Percentiles rank a stretch among this genome's conserved stretches.
These are phyloP conservation scores for Plasmodium vivax DNA, from an alignment of 169 alveolate genomes.

Conservation along the genomic window DNA sequence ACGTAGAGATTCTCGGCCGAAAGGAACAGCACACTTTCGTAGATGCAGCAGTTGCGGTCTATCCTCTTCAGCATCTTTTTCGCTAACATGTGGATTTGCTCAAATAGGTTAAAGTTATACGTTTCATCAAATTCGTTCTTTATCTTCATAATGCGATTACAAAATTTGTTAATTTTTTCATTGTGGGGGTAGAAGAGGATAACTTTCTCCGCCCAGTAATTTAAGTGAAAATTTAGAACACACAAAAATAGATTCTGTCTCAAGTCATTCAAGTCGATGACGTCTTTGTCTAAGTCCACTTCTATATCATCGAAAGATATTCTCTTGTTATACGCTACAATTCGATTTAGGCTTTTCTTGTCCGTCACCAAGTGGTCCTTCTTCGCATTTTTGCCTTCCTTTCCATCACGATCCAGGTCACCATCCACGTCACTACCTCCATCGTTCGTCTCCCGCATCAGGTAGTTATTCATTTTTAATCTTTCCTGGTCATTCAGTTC, in stretches of 20 bases:
- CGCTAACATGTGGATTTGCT: conserved; percentile 31
- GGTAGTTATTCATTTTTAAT: neutral
- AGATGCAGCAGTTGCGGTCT: conserved; percentile 61
- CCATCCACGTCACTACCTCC: neutral
- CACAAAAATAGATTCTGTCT: conserved; percentile 52
- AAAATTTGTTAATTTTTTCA: conserved; percentile 60
- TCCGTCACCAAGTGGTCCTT: neutral
- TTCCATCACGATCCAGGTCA: neutral
- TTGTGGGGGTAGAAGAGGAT: conserved; percentile 69
- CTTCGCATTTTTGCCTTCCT: neutral
- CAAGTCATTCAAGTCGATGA: conserved; percentile 39
- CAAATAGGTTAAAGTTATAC: conserved; percentile 46
- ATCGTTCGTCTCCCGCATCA: neutral
- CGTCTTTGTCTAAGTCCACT: conserved; percentile 64
- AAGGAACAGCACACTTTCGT: conserved; percentile 70
- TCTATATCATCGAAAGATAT: conserved; percentile 50
- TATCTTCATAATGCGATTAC: conserved; percentile 29
- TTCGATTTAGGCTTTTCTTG: conserved; percentile 38
- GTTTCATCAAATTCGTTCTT: conserved; percentile 72
- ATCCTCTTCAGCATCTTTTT: conserved; percentile 32
- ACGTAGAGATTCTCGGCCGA: conserved; percentile 48
- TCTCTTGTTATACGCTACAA: conserved; percentile 31
- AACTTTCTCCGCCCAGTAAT: conserved; percentile 75
- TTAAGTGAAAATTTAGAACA: conserved; percentile 62
- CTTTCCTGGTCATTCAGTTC: neutral